Conservation (phyloP, 192 early-diverging fungal species). For the Coemansia sp. region DNA sequence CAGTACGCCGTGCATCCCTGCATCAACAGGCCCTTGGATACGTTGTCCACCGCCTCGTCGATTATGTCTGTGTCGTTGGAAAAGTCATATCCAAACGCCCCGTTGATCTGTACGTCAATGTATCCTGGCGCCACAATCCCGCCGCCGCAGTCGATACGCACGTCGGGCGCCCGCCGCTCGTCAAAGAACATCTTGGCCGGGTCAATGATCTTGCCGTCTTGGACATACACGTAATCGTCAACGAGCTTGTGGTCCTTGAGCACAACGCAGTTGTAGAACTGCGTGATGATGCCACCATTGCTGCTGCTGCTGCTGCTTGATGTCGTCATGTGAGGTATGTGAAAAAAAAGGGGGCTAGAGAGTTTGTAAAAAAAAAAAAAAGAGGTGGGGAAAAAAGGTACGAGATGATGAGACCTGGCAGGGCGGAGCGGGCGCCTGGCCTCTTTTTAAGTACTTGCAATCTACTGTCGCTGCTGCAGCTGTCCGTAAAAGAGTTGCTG, state of each 20-base stretch:
- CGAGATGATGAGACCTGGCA: background rate
- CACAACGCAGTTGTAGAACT: constrained; percentile 78
- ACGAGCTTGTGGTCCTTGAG: constrained; percentile 76
- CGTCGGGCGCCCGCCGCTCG: constrained; percentile 64
- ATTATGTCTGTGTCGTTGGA: constrained; percentile 64
- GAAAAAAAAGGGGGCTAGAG: background rate
- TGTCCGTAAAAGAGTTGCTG: background rate
- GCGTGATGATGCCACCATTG: constrained; percentile 49
- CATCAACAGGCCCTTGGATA: constrained; percentile 74
- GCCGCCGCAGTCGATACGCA: constrained; percentile 72
- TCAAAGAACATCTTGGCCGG: constrained; percentile 72
- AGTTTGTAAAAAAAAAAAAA: background rate
- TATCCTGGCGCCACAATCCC: constrained; percentile 78
- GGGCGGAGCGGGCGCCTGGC: constrained; percentile 7
- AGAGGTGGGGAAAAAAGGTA: background rate
- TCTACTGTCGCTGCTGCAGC: background rate
- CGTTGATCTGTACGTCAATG: constrained; percentile 83
- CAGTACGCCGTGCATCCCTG: constrained; percentile 82
- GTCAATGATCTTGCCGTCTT: constrained; percentile 78
- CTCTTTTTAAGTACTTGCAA: constrained; percentile 2
- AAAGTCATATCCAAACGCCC: constrained; percentile 83
- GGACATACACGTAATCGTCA: constrained; percentile 74
- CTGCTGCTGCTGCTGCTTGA: background rate
- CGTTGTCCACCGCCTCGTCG: constrained; percentile 63
- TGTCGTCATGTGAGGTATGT: constrained; percentile 2